Evolutionary conservation across 768 basidiomycete genomes (phyloP).

Genomic region (Boletus subcaerulescens): DNA sequence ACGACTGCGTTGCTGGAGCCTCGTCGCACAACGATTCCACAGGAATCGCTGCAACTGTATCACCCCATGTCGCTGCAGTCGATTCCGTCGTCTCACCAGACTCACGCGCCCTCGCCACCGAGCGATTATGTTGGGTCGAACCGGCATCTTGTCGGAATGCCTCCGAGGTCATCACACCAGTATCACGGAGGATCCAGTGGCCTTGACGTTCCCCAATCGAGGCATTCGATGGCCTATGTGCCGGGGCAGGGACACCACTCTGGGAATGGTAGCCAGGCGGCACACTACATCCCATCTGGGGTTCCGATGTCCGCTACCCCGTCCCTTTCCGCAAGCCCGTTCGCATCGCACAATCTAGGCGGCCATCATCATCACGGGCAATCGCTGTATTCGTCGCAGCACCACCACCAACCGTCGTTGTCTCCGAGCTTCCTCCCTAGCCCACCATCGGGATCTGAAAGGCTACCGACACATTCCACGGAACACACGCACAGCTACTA

Average conservation of each 20-base stretch:
- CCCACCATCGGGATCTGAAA: conserved; percentile 29
- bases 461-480: conserved; percentile 24
- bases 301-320: conserved; percentile 54
- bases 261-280: conserved; percentile 30
- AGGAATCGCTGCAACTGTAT: conserved; percentile 71
- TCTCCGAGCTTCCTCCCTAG: conserved; percentile 30
- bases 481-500: conserved; percentile 32
- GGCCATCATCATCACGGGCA: conserved; percentile 27
- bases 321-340: conserved; percentile 42
- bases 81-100: conserved; percentile 29
- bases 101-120: conserved; percentile 31
- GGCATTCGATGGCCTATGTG: conserved; percentile 39
- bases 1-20: conserved; percentile 32
- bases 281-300: conserved; percentile 32
- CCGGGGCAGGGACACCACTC: conserved; percentile 43
- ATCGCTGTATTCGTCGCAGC: conserved; percentile 32
- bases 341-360: conserved; percentile 26
- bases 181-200: conserved; percentile 23
- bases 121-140: conserved; percentile 42
- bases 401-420: conserved; percentile 28
- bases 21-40: conserved; percentile 65
- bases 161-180: conserved; percentile 32
- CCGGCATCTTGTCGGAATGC: conserved; percentile 47
- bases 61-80: conserved; percentile 78
- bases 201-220: conserved; percentile 31